Base-by-base conservation (phyloP, 352 stramenopile species). In the Aphanomyces euteiches region DNA sequence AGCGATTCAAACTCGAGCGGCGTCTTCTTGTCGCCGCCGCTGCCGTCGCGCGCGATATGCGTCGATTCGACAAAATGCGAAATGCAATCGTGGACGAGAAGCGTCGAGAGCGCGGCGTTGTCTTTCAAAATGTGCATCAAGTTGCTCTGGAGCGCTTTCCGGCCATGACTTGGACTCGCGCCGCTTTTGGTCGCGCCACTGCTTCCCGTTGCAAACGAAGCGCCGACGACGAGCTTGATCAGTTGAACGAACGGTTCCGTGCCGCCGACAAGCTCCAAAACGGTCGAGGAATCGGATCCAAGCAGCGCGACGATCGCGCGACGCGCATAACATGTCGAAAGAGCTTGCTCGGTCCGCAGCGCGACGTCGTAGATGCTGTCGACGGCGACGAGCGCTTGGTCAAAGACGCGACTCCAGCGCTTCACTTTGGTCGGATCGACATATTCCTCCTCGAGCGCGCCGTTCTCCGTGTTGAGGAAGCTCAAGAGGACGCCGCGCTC, bases 391-490 rank as follows among this genome's bases (percentile, higher is more conserved):
- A 94, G 67, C 4, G 78, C 73, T 69, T 96, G 86, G 48, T 96
- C 85, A 48, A 92, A 96, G 47, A 96, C 88, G 47, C 78, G 81
- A 5, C 82, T 88, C 64, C 93, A 84, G 4, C 88, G 82, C n/a
- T 83, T 79, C 48, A 94, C 82, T 69, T 93, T 79, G 53, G 79
- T 85, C 17, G 88, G 81, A 36, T 75, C 72, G 64, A 91, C 81
- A 83, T 82, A 94, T 71, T 94, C 83, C 43, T 94, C 86, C 73
- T 96, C 88, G 61, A 90, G 93, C 12, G 87, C 86, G 4, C 88
- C 88, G 12, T 85, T 93, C 57, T 96, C 88, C 0, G 84, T 92
- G 69, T 93, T 96, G 17, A 94, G 74, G 47, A 96, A 94, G 0
- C 81, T 91, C 37, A 93, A 78, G 37, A 94, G 69, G 40, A 96